Evolutionary conservation across 257 asterid genomes (phyloP).

Genomic region (Salvia rosmarinus): DNA sequence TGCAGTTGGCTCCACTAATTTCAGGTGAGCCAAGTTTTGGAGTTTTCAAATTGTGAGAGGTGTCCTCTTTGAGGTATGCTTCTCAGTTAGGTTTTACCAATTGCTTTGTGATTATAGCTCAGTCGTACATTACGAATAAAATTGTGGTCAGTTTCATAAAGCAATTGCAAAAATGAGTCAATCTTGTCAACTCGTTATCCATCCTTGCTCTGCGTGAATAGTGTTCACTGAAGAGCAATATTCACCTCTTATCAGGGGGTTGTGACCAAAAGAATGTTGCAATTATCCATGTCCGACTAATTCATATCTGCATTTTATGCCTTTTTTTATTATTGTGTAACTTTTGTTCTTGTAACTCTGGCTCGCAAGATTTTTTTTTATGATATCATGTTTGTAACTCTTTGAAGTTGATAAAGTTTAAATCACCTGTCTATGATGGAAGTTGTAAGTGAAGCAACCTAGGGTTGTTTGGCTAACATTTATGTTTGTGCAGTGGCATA

Average conservation of each 20-base stretch:
- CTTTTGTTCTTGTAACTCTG: not conserved
- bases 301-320: conserved; percentile 15
- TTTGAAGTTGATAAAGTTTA: not conserved
- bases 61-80: conserved; percentile 94
- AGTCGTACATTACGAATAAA: conserved; percentile 23
- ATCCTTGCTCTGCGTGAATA: not conserved
- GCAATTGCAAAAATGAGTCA: conserved; percentile 3
- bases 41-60: conserved; percentile 72
- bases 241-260: not conserved
- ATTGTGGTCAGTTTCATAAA: conserved; percentile 20
- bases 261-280: not conserved
- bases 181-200: not conserved
- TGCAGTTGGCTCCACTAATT: conserved; percentile 81
- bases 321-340: not conserved
- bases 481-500: conserved; percentile 62
- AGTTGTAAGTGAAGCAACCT: not conserved
- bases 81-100: conserved; percentile 57
- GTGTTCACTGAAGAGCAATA: conserved; percentile 7
- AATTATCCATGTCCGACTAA: not conserved
- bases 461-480: conserved; percentile 16
- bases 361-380: not conserved
- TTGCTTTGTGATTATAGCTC: conserved; percentile 41
- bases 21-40: conserved; percentile 73
- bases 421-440: not conserved
- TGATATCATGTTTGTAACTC: not conserved